Conservation (phyloP, 208 protist species). For the Angomonas deanei region DNA sequence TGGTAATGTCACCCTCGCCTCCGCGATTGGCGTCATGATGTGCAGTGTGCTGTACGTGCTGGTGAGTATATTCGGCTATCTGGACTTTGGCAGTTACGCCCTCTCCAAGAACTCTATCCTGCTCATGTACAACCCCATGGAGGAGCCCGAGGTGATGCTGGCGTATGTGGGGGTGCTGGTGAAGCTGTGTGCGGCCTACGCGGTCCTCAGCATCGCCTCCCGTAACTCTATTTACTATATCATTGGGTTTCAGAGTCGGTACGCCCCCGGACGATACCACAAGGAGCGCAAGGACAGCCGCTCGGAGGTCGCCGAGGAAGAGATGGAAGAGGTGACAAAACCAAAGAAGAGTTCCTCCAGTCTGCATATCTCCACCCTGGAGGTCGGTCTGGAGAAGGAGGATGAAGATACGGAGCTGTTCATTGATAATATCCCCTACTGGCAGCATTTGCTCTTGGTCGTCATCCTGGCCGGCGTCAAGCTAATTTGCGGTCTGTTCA, state of each 20-base stretch:
- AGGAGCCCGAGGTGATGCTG: constrained; percentile 28
- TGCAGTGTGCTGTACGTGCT: constrained; percentile 47
- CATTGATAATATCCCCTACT: constrained; percentile 22
- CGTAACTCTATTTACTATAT: constrained; percentile 36
- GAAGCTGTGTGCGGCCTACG: constrained; percentile 59
- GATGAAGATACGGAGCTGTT: constrained; percentile 7
- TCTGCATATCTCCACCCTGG: background rate
- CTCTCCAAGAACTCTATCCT: constrained; percentile 34
- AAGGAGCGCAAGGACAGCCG: background rate
- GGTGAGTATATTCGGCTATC: constrained; percentile 54
- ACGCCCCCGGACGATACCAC: background rate
- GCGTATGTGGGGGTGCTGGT: constrained; percentile 54
- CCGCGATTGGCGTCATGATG: constrained; percentile 28
- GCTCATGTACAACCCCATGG: constrained; percentile 42
- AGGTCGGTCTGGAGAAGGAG: background rate
- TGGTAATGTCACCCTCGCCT: constrained; percentile 14
- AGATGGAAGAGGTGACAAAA: too few species aligned
- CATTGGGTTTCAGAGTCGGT: constrained; percentile 11
- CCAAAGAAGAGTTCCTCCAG: constrained; percentile 10
- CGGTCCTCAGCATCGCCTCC: constrained; percentile 27
- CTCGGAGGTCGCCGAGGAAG: background rate
- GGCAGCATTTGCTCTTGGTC: constrained; percentile 25
- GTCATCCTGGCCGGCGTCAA: constrained; percentile 14
- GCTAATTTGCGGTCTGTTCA: constrained; percentile 49
- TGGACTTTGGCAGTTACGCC: constrained; percentile 39